These are phyloP conservation scores for Haberlea rhodopensis DNA, from an alignment of 257 asterid species.

Conservation along the genomic window DNA sequence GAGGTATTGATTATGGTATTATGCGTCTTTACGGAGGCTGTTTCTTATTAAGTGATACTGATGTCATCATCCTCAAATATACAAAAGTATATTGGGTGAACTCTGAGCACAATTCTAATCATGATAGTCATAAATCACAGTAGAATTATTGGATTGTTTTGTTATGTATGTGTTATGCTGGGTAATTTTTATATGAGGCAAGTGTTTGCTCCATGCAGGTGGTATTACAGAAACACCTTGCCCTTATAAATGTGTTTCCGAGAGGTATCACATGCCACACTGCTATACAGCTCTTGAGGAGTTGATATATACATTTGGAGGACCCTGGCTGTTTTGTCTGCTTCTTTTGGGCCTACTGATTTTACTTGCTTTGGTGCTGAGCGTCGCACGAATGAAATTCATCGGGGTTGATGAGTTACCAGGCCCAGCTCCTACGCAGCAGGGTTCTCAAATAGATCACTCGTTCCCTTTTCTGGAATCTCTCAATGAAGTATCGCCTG, in stretches of 20 bases:
- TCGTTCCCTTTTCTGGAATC: slow-evolving; percentile 98
- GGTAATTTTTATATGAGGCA: slow-evolving; percentile 21
- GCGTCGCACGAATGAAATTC: slow-evolving; percentile 97
- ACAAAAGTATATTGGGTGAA: background rate
- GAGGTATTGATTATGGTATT: slow-evolving; percentile 57
- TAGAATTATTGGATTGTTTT: slow-evolving; percentile 15
- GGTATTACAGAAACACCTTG: slow-evolving; percentile 91
- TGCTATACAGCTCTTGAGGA: slow-evolving; percentile 98
- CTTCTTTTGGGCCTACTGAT: slow-evolving; percentile 84
- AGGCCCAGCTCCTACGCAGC: slow-evolving; percentile 93
- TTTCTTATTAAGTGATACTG: slow-evolving; percentile 2
- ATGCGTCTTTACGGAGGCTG: slow-evolving; percentile 15
- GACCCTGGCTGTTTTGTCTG: slow-evolving; percentile 97
- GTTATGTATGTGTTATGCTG: slow-evolving; percentile 5
- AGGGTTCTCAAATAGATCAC: slow-evolving; percentile 93
- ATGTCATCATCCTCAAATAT: slow-evolving; percentile 6
- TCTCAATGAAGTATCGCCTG: slow-evolving; percentile 70
- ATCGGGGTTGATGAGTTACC: slow-evolving; percentile 90
- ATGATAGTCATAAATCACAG: slow-evolving; percentile 17
- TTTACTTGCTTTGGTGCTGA: slow-evolving; percentile 86
- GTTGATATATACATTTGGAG: slow-evolving; percentile 94
- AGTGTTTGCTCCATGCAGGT: slow-evolving; percentile 50
- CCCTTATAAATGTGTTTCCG: slow-evolving; percentile 87
- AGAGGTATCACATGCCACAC: slow-evolving; percentile 92
- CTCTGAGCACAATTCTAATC: too few species aligned